Percentiles rank a stretch among this genome's conserved stretches.
Conservation (phyloP, 1,284 basidiomycete genomes). For the Pholiota adiposa region DNA sequence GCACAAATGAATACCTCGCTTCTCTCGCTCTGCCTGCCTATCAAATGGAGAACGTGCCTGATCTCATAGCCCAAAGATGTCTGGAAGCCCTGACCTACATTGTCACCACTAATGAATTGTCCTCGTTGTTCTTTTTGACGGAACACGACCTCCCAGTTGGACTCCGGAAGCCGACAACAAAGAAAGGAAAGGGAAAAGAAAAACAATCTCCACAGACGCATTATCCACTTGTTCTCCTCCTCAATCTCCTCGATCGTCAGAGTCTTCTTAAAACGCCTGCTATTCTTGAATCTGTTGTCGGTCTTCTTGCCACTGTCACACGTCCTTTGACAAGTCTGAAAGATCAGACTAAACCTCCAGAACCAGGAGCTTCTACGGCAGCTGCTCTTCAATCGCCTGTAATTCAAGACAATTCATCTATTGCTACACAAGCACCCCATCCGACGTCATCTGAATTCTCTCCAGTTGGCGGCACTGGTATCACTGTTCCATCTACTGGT, state of each 20-base stretch:
- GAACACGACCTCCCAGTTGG: slow-evolving; percentile 89
- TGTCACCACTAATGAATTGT: slow-evolving; percentile 81
- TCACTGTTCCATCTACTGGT: slow-evolving; percentile 9
- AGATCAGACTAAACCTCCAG: slow-evolving; percentile 46
- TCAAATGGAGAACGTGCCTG: slow-evolving; percentile 85
- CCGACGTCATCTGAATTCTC: background rate
- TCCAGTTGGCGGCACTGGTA: background rate
- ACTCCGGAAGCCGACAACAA: slow-evolving; percentile 67
- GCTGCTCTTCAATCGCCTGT: slow-evolving; percentile 1
- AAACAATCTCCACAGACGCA: slow-evolving; percentile 81
- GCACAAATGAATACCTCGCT: slow-evolving; percentile 54
- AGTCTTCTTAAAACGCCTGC: slow-evolving; percentile 84
- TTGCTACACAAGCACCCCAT: background rate
- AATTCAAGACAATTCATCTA: background rate
- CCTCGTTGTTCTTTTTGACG: slow-evolving; percentile 90
- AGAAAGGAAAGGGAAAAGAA: slow-evolving; percentile 94
- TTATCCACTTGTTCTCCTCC: slow-evolving; percentile 88
- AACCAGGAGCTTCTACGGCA: slow-evolving; percentile 15
- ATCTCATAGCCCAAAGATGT: slow-evolving; percentile 91
- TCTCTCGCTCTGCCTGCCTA: slow-evolving; percentile 61
- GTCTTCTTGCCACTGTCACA: slow-evolving; percentile 85
- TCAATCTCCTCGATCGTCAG: slow-evolving; percentile 86
- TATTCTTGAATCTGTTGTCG: slow-evolving; percentile 91
- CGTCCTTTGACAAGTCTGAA: slow-evolving; percentile 75
- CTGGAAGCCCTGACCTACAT: slow-evolving; percentile 89